These are phyloP conservation scores for Athelia psychrophila DNA, from an alignment of 1,284 basidiomycete genomes.

Conservation along the genomic window DNA sequence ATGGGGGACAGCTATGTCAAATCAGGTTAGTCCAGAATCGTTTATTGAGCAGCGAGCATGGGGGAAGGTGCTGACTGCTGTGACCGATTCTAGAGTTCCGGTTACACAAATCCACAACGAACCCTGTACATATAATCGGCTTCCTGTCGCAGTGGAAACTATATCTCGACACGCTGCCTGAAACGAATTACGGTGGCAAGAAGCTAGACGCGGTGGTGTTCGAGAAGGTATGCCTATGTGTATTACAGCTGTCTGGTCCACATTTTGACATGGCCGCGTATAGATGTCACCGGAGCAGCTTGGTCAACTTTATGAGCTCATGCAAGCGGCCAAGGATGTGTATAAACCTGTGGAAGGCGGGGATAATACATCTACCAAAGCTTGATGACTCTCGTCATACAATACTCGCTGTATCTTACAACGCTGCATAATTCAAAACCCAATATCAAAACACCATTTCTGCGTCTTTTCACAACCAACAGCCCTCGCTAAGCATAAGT, in stretches of 20 bases:
- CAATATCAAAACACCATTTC: no score
- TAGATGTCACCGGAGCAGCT: slow-evolving; percentile 92
- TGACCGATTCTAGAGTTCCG: slow-evolving; percentile 70
- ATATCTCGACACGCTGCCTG: slow-evolving; percentile 77
- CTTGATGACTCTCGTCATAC: slow-evolving; percentile 6
- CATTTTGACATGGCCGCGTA: background rate
- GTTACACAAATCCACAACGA: slow-evolving; percentile 73
- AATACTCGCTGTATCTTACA: background rate
- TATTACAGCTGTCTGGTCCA: background rate
- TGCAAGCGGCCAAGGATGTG: slow-evolving; percentile 84
- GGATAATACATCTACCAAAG: slow-evolving; percentile 13
- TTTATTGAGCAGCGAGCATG: no score
- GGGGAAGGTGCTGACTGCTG: background rate
- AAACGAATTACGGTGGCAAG: slow-evolving; percentile 57
- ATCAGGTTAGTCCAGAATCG: slow-evolving; percentile 48
- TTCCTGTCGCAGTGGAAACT: slow-evolving; percentile 93
- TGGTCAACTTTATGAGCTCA: slow-evolving; percentile 88
- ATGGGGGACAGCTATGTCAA: slow-evolving; percentile 90
- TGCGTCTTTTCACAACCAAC: no score
- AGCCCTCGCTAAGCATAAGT: no score
- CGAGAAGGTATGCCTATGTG: slow-evolving; percentile 62
- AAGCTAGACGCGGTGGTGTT: slow-evolving; percentile 73
- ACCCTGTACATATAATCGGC: slow-evolving; percentile 87
- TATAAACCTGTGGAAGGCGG: slow-evolving; percentile 58
- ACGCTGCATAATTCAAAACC: no score